phyloP scores from a whole-genome alignment of 2,329 filamentous ascomycete species.

The Tolypocladium amazonense region DNA sequence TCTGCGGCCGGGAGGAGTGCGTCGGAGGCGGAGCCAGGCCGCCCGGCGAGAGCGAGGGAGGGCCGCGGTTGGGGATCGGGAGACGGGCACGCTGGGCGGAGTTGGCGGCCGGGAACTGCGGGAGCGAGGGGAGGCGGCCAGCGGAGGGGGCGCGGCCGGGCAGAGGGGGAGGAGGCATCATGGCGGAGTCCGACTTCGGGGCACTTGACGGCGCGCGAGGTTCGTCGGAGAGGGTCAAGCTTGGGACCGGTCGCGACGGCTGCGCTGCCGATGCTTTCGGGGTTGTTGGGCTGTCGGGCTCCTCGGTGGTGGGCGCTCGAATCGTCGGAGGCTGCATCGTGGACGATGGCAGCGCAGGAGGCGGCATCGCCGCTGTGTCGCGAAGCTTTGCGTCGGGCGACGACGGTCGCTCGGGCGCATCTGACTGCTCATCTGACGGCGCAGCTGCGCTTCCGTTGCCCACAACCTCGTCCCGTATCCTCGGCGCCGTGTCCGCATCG shows the following conservation, averaged over 20 bases:
- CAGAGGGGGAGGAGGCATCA: slow-evolving; percentile 20
- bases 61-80: slow-evolving; percentile 29
- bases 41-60: slow-evolving; percentile 18
- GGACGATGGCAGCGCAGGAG: slow-evolving; percentile 21
- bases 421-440: neutral
- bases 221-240: slow-evolving; percentile 28
- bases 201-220: slow-evolving; percentile 3
- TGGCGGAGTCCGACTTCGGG: slow-evolving; percentile 2
- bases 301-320: slow-evolving; percentile 12
- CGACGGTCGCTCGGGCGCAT: neutral
- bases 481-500: neutral
- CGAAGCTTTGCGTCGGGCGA: slow-evolving; percentile 2
- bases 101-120: slow-evolving; percentile 38
- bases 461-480: neutral
- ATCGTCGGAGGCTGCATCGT: slow-evolving; percentile 9
- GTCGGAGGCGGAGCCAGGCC: slow-evolving; percentile 47
- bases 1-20: slow-evolving; percentile 38
- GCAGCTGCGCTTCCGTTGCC: neutral
- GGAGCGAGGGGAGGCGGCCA: slow-evolving; percentile 21
- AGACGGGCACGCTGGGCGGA: slow-evolving; percentile 39
- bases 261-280: slow-evolving; percentile 32
- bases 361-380: slow-evolving; percentile 25
- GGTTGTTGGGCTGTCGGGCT: slow-evolving; percentile 33
- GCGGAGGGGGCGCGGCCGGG: slow-evolving; percentile 14
- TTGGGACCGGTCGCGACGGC: slow-evolving; percentile 26